Conservation (phyloP, 441 rosid genomes). For the Eutrema salsugineum region DNA sequence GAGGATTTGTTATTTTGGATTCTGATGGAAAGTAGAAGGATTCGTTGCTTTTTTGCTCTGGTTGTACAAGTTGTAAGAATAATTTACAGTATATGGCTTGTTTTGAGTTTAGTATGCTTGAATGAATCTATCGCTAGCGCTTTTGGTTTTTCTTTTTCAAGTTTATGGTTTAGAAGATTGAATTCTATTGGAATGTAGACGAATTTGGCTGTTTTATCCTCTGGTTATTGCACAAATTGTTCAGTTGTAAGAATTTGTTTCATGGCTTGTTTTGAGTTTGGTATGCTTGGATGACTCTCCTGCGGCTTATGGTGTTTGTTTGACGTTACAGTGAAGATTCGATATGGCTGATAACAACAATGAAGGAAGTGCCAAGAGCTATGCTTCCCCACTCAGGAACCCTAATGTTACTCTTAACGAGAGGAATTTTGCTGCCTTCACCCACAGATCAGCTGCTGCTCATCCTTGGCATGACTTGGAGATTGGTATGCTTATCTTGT, state of each 20-base stretch:
- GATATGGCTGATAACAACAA: constrained; percentile 52
- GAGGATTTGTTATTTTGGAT: not conserved
- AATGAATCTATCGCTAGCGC: not conserved
- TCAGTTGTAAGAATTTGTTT: not conserved
- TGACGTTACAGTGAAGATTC: not conserved
- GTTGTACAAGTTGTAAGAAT: not conserved
- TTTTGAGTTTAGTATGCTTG: constrained; percentile 4
- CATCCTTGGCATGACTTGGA: constrained; percentile 98
- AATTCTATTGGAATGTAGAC: not conserved
- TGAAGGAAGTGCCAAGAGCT: constrained; percentile 29
- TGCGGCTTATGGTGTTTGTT: not conserved
- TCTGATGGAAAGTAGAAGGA: not conserved
- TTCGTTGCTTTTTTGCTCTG: not conserved
- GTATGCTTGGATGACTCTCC: not conserved
- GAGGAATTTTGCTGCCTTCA: constrained; percentile 78
- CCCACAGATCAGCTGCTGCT: constrained; percentile 75
- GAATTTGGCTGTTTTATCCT: not conserved
- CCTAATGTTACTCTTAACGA: constrained; percentile 49
- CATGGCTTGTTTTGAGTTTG: not conserved
- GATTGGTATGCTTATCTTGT: constrained; percentile 48
- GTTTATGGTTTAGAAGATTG: not conserved
- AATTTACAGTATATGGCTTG: not conserved
- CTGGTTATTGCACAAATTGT: not conserved
- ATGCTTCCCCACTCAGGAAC: constrained; percentile 31
- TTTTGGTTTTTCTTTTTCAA: not conserved